These are phyloP conservation scores for Candida michaelii DNA, from an alignment of 805 yeast species.

Conservation along the genomic window DNA sequence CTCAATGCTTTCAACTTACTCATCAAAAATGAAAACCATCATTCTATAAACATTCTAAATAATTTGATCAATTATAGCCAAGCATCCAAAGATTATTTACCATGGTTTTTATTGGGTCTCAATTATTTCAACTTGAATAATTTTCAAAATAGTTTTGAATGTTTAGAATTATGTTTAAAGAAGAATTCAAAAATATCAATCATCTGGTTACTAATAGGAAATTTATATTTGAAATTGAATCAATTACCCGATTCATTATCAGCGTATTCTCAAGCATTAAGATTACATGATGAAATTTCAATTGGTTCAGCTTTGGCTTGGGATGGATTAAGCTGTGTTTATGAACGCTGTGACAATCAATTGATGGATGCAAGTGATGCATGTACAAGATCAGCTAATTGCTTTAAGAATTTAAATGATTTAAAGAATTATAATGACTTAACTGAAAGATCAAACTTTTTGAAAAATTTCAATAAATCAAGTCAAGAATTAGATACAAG, in stretches of 20 bases:
- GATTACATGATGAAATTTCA: constrained; percentile 48
- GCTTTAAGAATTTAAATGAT: constrained; percentile 50
- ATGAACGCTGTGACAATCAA: constrained; percentile 63
- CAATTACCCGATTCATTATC: constrained; percentile 66
- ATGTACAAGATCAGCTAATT: constrained; percentile 49
- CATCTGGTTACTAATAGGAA: constrained; percentile 68
- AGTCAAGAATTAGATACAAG: constrained; percentile 28
- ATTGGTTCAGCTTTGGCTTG: constrained; percentile 57
- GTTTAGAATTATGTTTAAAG: constrained; percentile 53
- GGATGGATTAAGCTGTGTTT: constrained; percentile 64
- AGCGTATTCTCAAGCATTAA: constrained; percentile 65
- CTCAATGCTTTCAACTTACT: constrained; percentile 4
- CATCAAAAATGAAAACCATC: neutral
- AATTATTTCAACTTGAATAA: constrained; percentile 48
- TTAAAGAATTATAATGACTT: constrained; percentile 18
- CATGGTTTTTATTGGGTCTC: constrained; percentile 56
- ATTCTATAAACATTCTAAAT: constrained; percentile 9
- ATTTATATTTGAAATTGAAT: constrained; percentile 54
- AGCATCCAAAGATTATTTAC: constrained; percentile 45
- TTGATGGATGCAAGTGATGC: constrained; percentile 61
- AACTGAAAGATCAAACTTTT: neutral
- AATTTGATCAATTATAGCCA: constrained; percentile 20
- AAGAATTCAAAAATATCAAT: constrained; percentile 55
- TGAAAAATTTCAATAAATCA: constrained; percentile 20
- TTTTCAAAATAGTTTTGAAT: constrained; percentile 54